These are phyloP conservation scores for Tetrahymena elliotti DNA, from an alignment of 73 alveolate species.

Conservation along the genomic window DNA sequence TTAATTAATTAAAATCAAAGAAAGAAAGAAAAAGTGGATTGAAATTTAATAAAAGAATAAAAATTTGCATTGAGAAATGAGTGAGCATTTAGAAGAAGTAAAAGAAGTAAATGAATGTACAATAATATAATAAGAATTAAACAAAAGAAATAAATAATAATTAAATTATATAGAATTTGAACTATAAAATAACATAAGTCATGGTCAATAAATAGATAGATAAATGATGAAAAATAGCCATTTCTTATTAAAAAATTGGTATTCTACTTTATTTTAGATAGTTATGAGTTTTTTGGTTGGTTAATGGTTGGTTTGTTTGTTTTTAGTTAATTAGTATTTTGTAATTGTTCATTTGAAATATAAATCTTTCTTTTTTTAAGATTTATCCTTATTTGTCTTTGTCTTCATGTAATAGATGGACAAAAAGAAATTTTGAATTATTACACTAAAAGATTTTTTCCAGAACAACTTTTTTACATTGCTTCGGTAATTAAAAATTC, in stretches of 20 bases:
- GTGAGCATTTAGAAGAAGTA: background rate
- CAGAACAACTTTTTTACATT: background rate
- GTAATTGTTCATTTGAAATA: background rate
- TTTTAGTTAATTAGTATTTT: background rate
- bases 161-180: too few species aligned
- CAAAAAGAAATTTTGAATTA: background rate
- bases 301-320: too few species aligned
- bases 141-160: too few species aligned
- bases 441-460: background rate
- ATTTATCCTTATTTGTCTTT: too few species aligned
- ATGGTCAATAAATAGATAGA: background rate
- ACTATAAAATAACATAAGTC: background rate
- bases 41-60: too few species aligned
- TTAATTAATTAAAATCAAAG: too few species aligned
- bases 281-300: too few species aligned
- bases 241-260: background rate
- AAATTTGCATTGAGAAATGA: background rate
- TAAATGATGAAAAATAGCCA: background rate
- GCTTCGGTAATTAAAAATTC: too few species aligned
- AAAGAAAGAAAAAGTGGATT: background rate
- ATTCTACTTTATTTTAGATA: too few species aligned
- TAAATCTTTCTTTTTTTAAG: background rate
- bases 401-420: background rate
- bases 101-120: background rate
- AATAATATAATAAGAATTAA: too few species aligned